Evolutionary conservation across 768 basidiomycete species (phyloP).

Genomic region (Postia placenta): DNA sequence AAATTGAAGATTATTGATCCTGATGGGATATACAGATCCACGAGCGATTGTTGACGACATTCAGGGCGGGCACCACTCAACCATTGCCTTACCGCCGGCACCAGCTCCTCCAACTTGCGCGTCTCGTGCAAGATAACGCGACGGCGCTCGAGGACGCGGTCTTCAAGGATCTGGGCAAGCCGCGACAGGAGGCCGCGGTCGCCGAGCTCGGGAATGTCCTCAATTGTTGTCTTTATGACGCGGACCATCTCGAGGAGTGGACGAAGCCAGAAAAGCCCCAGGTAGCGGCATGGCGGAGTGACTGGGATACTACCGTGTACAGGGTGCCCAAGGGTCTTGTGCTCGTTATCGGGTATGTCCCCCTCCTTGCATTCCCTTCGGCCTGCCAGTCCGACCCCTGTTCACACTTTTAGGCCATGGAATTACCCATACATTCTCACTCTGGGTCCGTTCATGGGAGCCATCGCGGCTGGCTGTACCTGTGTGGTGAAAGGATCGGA

Average conservation of each 20-base stretch:
- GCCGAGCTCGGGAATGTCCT: constrained; percentile 44
- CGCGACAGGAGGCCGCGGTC: constrained; percentile 16
- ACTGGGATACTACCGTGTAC: constrained; percentile 47
- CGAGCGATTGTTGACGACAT: constrained; percentile 37
- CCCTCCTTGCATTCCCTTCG: neutral
- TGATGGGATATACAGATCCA: too few relatives aligned
- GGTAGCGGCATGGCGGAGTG: constrained; percentile 37
- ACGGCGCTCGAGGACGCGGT: constrained; percentile 43
- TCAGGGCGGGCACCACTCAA: constrained; percentile 43
- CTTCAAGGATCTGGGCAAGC: constrained; percentile 24
- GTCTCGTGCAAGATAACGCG: constrained; percentile 56
- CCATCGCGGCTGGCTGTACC: constrained; percentile 72
- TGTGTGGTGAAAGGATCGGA: constrained; percentile 66
- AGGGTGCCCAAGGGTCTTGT: constrained; percentile 58
- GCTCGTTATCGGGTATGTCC: constrained; percentile 52
- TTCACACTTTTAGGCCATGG: constrained; percentile 59
- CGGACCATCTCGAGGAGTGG: constrained; percentile 57
- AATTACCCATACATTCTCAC: constrained; percentile 56
- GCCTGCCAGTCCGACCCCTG: neutral
- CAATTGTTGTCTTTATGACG: too few relatives aligned
- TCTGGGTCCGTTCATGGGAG: constrained; percentile 57
- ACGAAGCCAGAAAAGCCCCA: constrained; percentile 34
- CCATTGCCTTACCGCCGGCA: constrained; percentile 54
- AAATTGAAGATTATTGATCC: too few relatives aligned
- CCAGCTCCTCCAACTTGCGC: constrained; percentile 60